Conservation (phyloP, 768 basidiomycete species). For the Lenzites betulinus region DNA sequence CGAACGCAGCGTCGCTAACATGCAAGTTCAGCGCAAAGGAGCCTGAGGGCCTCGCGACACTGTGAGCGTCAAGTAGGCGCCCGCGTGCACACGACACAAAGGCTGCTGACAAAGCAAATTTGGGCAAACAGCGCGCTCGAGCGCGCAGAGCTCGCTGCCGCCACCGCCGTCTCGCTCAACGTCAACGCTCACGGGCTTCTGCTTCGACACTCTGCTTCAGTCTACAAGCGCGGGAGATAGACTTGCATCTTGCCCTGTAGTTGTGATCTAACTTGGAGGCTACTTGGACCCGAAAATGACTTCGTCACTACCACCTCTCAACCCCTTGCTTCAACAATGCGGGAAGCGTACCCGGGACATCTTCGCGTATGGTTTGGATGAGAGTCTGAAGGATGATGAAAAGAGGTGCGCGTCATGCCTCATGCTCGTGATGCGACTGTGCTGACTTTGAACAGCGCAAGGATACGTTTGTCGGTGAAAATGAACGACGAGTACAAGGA, state of each 20-base stretch:
- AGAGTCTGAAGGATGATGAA: constrained; percentile 64
- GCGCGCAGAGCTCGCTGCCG: constrained; percentile 18
- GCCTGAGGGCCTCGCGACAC: not conserved
- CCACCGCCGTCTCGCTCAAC: constrained; percentile 5
- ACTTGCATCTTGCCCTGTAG: not conserved
- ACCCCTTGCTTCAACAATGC: constrained; percentile 59
- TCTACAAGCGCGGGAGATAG: not conserved
- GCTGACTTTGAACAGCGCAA: constrained; percentile 46
- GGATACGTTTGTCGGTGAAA: constrained; percentile 78
- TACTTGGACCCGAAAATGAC: constrained; percentile 28
- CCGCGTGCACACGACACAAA: constrained; percentile 4
- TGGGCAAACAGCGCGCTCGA: constrained; percentile 17
- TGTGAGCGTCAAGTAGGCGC: not conserved
- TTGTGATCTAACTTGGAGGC: not conserved
- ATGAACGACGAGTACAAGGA: constrained; percentile 89
- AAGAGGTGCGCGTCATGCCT: constrained; percentile 52
- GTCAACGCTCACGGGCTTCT: not conserved
- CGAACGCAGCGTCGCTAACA: constrained; percentile 6
- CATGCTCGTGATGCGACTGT: not conserved
- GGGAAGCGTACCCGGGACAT: constrained; percentile 75
- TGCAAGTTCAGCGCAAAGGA: constrained; percentile 10
- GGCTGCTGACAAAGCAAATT: constrained; percentile 18
- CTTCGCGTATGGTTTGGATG: constrained; percentile 67
- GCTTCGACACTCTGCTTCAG: not conserved
- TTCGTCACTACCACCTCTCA: constrained; percentile 64